phyloP scores from a whole-genome alignment of 2,329 filamentous ascomycete genomes.

The Teratosphaeria epicoccoides region DNA sequence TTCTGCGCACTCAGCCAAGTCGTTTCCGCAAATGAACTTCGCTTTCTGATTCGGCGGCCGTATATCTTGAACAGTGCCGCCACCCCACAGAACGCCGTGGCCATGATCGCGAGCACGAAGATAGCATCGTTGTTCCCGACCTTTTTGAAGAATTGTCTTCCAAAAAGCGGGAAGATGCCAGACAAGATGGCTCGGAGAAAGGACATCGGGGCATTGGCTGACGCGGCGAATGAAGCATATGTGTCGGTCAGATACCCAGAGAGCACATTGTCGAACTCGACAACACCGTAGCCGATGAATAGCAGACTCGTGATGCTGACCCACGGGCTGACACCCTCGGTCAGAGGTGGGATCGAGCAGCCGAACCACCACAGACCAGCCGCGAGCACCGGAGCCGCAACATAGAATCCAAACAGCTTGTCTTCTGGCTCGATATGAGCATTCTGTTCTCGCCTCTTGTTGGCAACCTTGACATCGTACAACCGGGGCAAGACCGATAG shows the following conservation, averaged over 20 bases:
- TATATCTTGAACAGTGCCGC: constrained; percentile 30
- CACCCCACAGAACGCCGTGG: constrained; percentile 32
- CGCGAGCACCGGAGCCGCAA: constrained; percentile 36
- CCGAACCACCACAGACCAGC: constrained; percentile 38
- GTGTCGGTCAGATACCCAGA: constrained; percentile 37
- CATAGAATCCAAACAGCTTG: constrained; percentile 38
- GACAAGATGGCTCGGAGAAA: constrained; percentile 31
- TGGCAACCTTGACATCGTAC: constrained; percentile 30
- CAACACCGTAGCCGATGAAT: constrained; percentile 38
- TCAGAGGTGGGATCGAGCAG: constrained; percentile 36
- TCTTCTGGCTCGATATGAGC: constrained; percentile 32
- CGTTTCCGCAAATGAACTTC: constrained; percentile 17
- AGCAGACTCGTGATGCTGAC: constrained; percentile 23
- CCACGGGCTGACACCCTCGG: constrained; percentile 28
- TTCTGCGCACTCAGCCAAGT: background rate
- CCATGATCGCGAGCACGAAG: constrained; percentile 32
- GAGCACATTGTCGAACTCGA: constrained; percentile 36
- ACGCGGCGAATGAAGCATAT: constrained; percentile 36
- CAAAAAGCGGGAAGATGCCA: constrained; percentile 33
- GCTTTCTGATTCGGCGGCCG: constrained; percentile 27
- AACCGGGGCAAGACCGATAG: constrained; percentile 35
- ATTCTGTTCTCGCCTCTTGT: constrained; percentile 14
- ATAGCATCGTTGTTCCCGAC: constrained; percentile 32
- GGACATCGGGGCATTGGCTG: constrained; percentile 34
- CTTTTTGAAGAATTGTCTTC: constrained; percentile 29